Evolutionary conservation across 352 stramenopile genomes (phyloP).

Genomic region (Pythium apleroticum): DNA sequence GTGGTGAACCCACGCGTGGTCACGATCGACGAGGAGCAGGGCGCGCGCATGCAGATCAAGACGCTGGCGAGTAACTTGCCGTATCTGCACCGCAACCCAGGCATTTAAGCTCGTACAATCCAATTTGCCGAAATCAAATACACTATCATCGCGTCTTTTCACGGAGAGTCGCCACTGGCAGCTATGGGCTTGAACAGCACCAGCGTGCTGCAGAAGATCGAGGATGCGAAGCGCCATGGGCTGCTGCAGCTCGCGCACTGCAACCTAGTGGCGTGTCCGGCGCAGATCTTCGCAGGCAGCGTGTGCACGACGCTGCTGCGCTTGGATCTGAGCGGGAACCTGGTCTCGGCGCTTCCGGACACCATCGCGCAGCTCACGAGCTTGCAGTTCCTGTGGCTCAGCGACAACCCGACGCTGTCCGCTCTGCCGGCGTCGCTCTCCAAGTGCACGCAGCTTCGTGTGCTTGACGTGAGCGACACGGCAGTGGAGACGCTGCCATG

Average conservation of each 20-base stretch:
- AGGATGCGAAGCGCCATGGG: constrained; percentile 57
- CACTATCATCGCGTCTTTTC: not conserved
- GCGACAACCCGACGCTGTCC: constrained; percentile 74
- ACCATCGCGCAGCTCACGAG: constrained; percentile 48
- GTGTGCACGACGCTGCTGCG: constrained; percentile 49
- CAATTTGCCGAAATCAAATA: too few relatives aligned
- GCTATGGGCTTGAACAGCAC: constrained; percentile 31
- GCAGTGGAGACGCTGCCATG: constrained; percentile 55
- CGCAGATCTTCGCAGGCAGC: constrained; percentile 22
- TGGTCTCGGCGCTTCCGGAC: constrained; percentile 55
- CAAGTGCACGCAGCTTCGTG: constrained; percentile 61
- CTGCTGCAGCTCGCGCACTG: constrained; percentile 58
- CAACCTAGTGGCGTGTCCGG: constrained; percentile 41
- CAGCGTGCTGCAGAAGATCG: constrained; percentile 48
- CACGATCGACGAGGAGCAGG: constrained; percentile 89
- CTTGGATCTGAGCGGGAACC: constrained; percentile 84
- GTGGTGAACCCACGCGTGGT: constrained; percentile 80
- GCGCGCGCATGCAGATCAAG: constrained; percentile 86
- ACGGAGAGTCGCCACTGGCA: not conserved
- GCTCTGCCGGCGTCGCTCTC: constrained; percentile 52
- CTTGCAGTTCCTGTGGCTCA: constrained; percentile 83
- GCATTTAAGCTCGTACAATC: constrained; percentile 49
- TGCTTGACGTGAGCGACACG: constrained; percentile 77
- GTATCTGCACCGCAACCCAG: constrained; percentile 94
- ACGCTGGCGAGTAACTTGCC: constrained; percentile 89